Percentiles rank a stretch among this genome's conserved stretches.
These are phyloP conservation scores for Candolleomyces aberdarensis DNA, from an alignment of 768 basidiomycete genomes.

Conservation along the genomic window DNA sequence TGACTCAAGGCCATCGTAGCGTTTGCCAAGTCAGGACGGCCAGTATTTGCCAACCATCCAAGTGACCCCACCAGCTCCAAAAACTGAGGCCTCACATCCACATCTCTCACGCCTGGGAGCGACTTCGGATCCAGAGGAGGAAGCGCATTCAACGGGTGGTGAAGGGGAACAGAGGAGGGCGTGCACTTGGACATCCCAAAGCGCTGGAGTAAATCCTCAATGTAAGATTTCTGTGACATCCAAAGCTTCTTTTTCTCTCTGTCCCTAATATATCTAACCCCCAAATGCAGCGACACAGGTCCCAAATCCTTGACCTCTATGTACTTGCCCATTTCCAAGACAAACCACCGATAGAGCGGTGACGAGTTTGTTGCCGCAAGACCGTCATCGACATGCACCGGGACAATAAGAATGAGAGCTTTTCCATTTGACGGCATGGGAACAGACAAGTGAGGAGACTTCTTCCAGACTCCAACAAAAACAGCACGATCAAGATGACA, in stretches of 20 bases:
- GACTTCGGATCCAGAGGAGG: no score
- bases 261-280: constrained; percentile 11
- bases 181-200: constrained; percentile 13
- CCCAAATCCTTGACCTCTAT: constrained; percentile 16
- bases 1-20: no score
- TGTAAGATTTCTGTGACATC: constrained; percentile 6
- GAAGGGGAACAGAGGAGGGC: constrained; percentile 4
- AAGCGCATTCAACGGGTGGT: not conserved
- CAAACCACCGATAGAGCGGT: constrained; percentile 17
- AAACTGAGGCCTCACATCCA: no score
- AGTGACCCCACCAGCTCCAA: no score
- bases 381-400: constrained; percentile 26
- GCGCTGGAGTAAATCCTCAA: constrained; percentile 10
- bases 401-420: constrained; percentile 15
- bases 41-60: no score
- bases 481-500: constrained; percentile 25
- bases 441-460: constrained; percentile 14
- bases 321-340: not conserved
- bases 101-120: no score
- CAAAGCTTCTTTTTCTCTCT: constrained; percentile 1
- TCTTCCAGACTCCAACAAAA: constrained; percentile 15
- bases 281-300: constrained; percentile 5
- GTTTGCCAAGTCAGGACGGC: no score
- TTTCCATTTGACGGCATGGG: constrained; percentile 13
- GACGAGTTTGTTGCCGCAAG: constrained; percentile 17